Conservation (phyloP, 768 basidiomycete genomes). For the Auricularia sp. region DNA sequence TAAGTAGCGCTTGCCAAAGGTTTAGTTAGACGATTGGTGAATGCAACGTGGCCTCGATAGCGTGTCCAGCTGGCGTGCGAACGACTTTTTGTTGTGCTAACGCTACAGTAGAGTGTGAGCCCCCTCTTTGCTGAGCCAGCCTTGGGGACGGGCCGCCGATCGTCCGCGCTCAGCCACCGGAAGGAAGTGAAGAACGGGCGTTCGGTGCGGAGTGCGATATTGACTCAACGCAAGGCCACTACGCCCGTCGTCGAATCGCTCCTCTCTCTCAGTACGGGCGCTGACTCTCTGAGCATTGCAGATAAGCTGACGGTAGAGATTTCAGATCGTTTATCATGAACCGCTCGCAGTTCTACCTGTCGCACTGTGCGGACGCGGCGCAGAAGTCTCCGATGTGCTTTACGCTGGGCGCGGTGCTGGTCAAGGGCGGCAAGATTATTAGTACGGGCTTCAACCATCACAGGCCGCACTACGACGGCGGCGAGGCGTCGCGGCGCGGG, state of each 20-base stretch:
- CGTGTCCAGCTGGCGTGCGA: no score
- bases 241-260: background rate
- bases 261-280: background rate
- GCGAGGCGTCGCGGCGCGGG: slow-evolving; percentile 21
- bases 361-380: slow-evolving; percentile 39
- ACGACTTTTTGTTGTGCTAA: no score
- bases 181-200: background rate
- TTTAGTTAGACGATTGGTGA: no score
- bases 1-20: no score
- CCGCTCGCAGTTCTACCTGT: slow-evolving; percentile 43
- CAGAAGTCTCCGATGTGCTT: slow-evolving; percentile 43
- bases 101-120: no score
- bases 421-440: slow-evolving; percentile 48
- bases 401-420: slow-evolving; percentile 40
- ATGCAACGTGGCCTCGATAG: no score
- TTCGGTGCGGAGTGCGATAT: background rate
- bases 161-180: background rate
- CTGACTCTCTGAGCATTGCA: background rate
- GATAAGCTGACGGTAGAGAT: background rate
- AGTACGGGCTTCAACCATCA: slow-evolving; percentile 46
- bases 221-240: background rate
- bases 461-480: slow-evolving; percentile 43
- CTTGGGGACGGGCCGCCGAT: background rate
- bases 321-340: slow-evolving; percentile 23
- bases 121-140: no score